phyloP scores from a whole-genome alignment of 108 stramenopile species.

The Nannochloropsis gaditana region DNA sequence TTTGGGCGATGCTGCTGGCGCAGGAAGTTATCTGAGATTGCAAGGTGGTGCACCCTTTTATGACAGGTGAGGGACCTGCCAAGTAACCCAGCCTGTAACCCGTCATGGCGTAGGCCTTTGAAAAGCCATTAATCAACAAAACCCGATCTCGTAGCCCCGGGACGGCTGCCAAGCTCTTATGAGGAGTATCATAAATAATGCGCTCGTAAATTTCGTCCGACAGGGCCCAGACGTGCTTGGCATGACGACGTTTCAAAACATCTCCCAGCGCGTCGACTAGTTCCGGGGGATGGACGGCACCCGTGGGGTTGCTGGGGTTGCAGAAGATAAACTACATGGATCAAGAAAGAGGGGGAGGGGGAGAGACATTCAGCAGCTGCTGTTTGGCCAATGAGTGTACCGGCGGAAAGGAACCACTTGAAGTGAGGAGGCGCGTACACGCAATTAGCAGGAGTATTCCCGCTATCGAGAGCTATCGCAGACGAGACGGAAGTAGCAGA shows the following conservation, averaged over 20 bases:
- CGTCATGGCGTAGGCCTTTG: slow-evolving; percentile 94
- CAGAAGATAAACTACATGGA: slow-evolving; percentile 71
- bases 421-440: too few relatives aligned
- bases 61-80: slow-evolving; percentile 64
- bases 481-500: too few relatives aligned
- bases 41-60: slow-evolving; percentile 68
- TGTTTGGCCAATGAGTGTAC: too few relatives aligned
- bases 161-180: slow-evolving; percentile 49
- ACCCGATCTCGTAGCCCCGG: slow-evolving; percentile 34
- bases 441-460: too few relatives aligned
- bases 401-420: too few relatives aligned
- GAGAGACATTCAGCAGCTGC: neutral
- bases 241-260: slow-evolving; percentile 11
- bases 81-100: slow-evolving; percentile 86
- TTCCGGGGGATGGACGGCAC: slow-evolving; percentile 59
- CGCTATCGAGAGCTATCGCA: too few relatives aligned
- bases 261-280: neutral
- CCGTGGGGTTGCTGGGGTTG: slow-evolving; percentile 95
- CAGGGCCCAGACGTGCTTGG: slow-evolving; percentile 61
- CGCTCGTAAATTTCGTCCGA: slow-evolving; percentile 97
- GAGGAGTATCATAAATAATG: slow-evolving; percentile 70
- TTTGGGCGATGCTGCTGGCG: slow-evolving; percentile 84
- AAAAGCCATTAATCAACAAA: slow-evolving; percentile 84
- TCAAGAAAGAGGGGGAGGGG: neutral
- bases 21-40: slow-evolving; percentile 87